Base-by-base conservation (phyloP, 768 basidiomycete species). In the Leucocoprinus sp. region DNA sequence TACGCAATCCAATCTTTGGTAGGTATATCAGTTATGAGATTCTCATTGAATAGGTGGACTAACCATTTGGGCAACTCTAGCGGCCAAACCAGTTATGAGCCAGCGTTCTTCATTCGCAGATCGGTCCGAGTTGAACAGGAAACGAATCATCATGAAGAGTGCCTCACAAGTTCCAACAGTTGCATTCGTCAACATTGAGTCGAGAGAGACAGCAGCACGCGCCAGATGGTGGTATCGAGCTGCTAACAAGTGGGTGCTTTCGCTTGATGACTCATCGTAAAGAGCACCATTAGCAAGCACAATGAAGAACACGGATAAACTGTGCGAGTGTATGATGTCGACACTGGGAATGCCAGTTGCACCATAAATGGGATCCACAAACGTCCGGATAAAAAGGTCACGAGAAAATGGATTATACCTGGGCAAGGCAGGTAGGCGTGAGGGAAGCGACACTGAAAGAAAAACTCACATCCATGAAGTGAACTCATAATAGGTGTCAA, bases 281-380 rank as follows among this genome's bases (percentile, higher is more conserved):
- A 74, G 54, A 14, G 63, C 54, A 5, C 76, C 78, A 27, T 67
- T 65, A 4, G 72, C 69, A 4, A 80, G 54, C 26, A 76, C 45
- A 45, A 71, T 66, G 55, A 77, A 78, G 57, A 80, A 71, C 15
- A 76, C 65, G 14, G 76, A 64, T 26, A 80, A 64, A 24, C 64
- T 59, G 44, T 78, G 72, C 0, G 74, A 63, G 42, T 75, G 70
- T 17, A 74, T 43, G 12, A 38, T 39, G 31, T 69, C 60, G 15
- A 70, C 50, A 37, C 54, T 60, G 7, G 59, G 54, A 31, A 55
- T 56, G 12, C 59, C 61, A 14, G 61, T 53, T 17, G 54, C 43
- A 19, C 61, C 63, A 49, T 75, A 77, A n/a, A 78, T 64, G 11
- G 64, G 64, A 14, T 65, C 56, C 24, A 75, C 34, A 18, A 76